Evolutionary conservation across 495 filamentous ascomycete genomes (phyloP), one percentile per base, ranked within the genome.

Genomic region (Aeminium ludgeri): DNA sequence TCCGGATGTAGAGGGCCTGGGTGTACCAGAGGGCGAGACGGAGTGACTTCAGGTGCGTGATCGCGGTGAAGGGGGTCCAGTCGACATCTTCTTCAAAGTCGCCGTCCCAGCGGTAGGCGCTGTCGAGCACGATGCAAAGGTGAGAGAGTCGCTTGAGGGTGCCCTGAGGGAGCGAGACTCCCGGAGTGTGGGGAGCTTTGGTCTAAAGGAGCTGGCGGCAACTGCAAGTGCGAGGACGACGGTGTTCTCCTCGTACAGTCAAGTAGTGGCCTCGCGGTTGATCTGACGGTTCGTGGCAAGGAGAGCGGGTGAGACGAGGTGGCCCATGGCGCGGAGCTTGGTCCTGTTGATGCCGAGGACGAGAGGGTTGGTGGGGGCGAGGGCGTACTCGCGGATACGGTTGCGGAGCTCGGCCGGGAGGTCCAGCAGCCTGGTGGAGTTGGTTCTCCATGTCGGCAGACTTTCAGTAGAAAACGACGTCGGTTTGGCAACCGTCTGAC

Each of bases 341-440:
- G 17, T n/a, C 1, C 13, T 6, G 19, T 36, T 43, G 1, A 25
- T n/a, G 18, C 38, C 39, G 15, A 51, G 38, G 23, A 7, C 20
- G 10, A 51, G 43, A 23, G 12, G 28, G 5, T 31, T 30, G 16
- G 33, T 36, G 1, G 43, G 48, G 15, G 48, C 43, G 11, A 51
- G 48, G 16, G 35, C 48, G 16, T 30, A 33, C 18, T 43, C 32
- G 44, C 39, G 47, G 40, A 51, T 47, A 11, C 40, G 43, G 2
- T 38, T 13, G 17, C 48, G 44, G 11, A 51, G 40, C 32, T 51
- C 44, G 2, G 48, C 27, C 18, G 48, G 48, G 15, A 51, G 40
- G 16, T 43, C 30, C 38, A 51, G 34, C 28, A 51, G 44, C n/a
- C n/a, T n/a, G n/a, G n/a, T n/a, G n/a, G n/a, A n/a, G n/a, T n/a